Evolutionary conservation across 2,329 filamentous ascomycete genomes (phyloP).

Genomic region (Dendrostoma leiphaemia): DNA sequence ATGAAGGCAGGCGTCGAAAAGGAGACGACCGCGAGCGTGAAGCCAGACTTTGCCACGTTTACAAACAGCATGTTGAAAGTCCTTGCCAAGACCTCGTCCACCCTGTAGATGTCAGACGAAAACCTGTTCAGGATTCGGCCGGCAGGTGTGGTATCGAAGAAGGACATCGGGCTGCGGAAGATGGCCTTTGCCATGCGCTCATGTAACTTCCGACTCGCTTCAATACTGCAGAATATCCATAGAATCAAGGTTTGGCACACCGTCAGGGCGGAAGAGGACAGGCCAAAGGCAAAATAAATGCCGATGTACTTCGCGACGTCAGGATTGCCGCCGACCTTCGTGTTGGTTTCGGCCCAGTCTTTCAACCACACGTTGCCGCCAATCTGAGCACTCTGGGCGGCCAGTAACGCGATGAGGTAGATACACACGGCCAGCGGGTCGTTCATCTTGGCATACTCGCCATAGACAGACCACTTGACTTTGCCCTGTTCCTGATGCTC

Average conservation of each 20-base stretch:
- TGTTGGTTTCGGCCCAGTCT: conserved; percentile 82
- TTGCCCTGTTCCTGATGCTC: conserved; percentile 93
- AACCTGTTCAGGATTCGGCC: conserved; percentile 97
- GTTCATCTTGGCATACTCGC: conserved; percentile 91
- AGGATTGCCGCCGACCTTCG: conserved; percentile 63
- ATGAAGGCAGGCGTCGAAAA: conserved; percentile 78
- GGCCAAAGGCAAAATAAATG: conserved; percentile 91
- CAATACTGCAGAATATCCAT: conserved; percentile 99
- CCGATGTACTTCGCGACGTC: conserved; percentile 87
- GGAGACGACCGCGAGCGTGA: conserved; percentile 85
- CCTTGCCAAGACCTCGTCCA: conserved; percentile 91
- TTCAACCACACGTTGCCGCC: conserved; percentile 92
- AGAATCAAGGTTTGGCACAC: conserved; percentile 91
- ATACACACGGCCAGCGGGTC: conserved; percentile 80
- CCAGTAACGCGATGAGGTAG: conserved; percentile 74
- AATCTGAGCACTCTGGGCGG: conserved; percentile 79
- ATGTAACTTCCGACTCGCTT: conserved; percentile 95
- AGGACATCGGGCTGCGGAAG: conserved; percentile 96
- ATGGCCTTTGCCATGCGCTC: conserved; percentile 97
- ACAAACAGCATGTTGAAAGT: conserved; percentile 97
- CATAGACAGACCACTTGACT: conserved; percentile 93
- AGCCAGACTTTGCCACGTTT: conserved; percentile 71
- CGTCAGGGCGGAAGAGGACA: conserved; percentile 80
- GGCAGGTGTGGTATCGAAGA: conserved; percentile 95
- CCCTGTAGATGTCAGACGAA: conserved; percentile 79